Base-by-base conservation (phyloP, 306 rosid species). In the Lotus japonicus region DNA sequence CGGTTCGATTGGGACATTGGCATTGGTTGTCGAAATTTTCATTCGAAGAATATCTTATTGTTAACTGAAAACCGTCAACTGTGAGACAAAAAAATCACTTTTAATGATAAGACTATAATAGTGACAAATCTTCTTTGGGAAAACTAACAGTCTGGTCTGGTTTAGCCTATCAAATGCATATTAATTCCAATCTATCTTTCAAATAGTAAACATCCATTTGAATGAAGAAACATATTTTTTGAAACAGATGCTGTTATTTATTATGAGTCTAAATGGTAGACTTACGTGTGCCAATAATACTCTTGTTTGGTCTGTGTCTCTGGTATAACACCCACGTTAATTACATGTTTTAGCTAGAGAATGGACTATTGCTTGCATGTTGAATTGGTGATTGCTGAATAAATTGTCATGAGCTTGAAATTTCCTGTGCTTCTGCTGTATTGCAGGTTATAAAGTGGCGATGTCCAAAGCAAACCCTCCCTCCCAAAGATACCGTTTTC, bases 241-340 rank as follows among this genome's bases (percentile, higher is more conserved):
- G 89, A 77, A 58, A 81, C 83, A 0, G 83, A 80, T 84, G 84
- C 88, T 69, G 84, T 85, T 64, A 84, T 80, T 39, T 74, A 77
- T 72, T 85, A 61, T 82, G 85, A 74, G 50, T 79, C 81, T 77
- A 46, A 79, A 71, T 73, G 76, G 82, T 83, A 18, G 5, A 35
- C 59, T 45, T 56, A 43, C 60, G 73, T 26, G 48, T 63, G 49
- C 41, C 54, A 14, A 16, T 58, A 23, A 7, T 58, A 9, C 19
- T 21, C 18, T 75, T 61, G 39, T 13, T 16, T 58, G 49, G 19
- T 62, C 49, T 45, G 61, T 57, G 21, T 28, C 36, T 80, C 68
- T 54, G 14, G 33, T 45, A 70, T 48, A 28, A 58, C 55, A 54
- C 51, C 45, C 44, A 61, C 64, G 28, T 26, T 39, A 33, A 6